Percentiles rank a stretch among this genome's conserved stretches.
Conservation (phyloP, 1,139 yeast species). For the Blastobotrys aristatus region DNA sequence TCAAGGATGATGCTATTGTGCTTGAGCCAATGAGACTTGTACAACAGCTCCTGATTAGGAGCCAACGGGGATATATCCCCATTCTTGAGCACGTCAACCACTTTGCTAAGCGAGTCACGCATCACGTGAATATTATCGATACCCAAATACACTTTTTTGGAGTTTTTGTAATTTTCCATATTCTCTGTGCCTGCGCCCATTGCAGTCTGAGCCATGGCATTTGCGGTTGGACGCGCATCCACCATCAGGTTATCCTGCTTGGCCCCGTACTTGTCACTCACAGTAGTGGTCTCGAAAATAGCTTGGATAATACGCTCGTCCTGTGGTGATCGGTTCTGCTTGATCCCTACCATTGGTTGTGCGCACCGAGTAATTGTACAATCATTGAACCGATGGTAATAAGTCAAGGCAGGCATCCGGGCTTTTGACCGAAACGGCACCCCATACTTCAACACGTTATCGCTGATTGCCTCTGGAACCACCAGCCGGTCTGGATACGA, state of each 20-base stretch:
- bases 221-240: conserved; percentile 87
- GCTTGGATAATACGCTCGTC: conserved; percentile 80
- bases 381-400: conserved; percentile 61
- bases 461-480: conserved; percentile 73
- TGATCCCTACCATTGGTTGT: conserved; percentile 89
- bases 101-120: conserved; percentile 71
- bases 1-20: conserved; percentile 63
- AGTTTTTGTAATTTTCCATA: conserved; percentile 72
- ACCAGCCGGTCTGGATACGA: conserved; percentile 68
- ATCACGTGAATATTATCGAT: conserved; percentile 94
- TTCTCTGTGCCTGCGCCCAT: conserved; percentile 95
- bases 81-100: conserved; percentile 59
- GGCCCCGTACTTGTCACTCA: conserved; percentile 22
- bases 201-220: conserved; percentile 96
- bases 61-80: conserved; percentile 55
- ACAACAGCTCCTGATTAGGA: conserved; percentile 43
- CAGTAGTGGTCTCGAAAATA: conserved; percentile 46
- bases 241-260: conserved; percentile 63
- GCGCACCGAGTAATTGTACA: conserved; percentile 85
- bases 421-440: conserved; percentile 80
- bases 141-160: conserved; percentile 72
- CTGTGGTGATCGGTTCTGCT: conserved; percentile 82
- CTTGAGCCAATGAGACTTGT: conserved; percentile 76
- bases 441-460: conserved; percentile 76
- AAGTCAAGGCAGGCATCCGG: conserved; percentile 77